phyloP scores from a whole-genome alignment of 2,329 filamentous ascomycete genomes.

The Zalaria obscura region DNA sequence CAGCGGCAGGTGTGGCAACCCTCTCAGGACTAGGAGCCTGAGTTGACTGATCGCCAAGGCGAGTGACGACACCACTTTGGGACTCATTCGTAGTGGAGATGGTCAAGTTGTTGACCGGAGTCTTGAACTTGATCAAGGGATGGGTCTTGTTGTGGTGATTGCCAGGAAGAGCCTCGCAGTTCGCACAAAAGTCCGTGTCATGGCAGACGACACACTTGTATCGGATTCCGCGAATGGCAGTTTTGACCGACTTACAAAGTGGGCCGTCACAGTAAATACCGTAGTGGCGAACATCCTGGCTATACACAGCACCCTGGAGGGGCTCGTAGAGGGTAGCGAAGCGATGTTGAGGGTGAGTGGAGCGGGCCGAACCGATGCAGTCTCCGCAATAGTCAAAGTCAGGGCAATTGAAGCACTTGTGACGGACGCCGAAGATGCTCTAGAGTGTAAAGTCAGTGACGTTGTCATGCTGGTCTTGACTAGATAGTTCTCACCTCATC shows the following conservation, averaged over 20 bases:
- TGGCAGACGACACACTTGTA: slow-evolving; percentile 97
- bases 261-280: slow-evolving; percentile 94
- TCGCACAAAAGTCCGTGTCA: slow-evolving; percentile 88
- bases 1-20: neutral
- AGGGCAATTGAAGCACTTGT: slow-evolving; percentile 94
- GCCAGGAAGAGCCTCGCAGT: slow-evolving; percentile 75
- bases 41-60: slow-evolving; percentile 53
- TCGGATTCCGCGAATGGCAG: slow-evolving; percentile 65
- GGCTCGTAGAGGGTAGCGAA: slow-evolving; percentile 80
- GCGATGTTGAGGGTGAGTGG: slow-evolving; percentile 68
- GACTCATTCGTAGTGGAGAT: slow-evolving; percentile 76
- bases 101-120: slow-evolving; percentile 72
- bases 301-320: slow-evolving; percentile 33
- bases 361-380: slow-evolving; percentile 53
- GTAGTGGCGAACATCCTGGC: slow-evolving; percentile 45
- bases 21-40: slow-evolving; percentile 10
- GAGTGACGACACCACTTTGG: slow-evolving; percentile 50
- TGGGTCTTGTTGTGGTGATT: slow-evolving; percentile 92
- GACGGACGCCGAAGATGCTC: slow-evolving; percentile 73
- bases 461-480: slow-evolving; percentile 9
- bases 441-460: slow-evolving; percentile 13
- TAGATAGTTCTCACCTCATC: slow-evolving; percentile 36
- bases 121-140: slow-evolving; percentile 93
- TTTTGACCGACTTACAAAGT: slow-evolving; percentile 52
- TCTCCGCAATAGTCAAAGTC: slow-evolving; percentile 90